Percentiles rank a stretch among this genome's conserved stretches.
Evolutionary conservation across 371 early-diverging fungal species (phyloP).

Genomic region (Nematocida ironsii): DNA sequence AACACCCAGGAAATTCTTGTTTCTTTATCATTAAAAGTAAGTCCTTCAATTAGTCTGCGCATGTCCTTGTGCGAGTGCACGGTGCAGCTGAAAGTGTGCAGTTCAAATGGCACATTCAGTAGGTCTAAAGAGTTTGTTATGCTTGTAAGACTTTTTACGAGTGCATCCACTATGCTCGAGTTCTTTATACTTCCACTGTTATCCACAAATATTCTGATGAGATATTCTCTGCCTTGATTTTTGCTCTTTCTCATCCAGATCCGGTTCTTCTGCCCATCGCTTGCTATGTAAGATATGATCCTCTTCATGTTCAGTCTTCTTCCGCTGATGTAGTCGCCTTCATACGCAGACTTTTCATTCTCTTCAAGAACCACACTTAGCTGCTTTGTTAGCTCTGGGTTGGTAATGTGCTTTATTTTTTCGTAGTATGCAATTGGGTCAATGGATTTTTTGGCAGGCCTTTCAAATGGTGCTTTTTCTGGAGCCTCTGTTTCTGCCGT

Average conservation of each 20-base stretch:
- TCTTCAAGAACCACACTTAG: conserved; percentile 90
- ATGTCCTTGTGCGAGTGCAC: conserved; percentile 45
- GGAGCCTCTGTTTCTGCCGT: conserved; percentile 15
- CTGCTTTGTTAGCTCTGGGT: conserved; percentile 71
- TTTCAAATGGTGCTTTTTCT: conserved; percentile 31
- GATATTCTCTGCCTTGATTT: conserved; percentile 90
- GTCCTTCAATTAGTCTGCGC: conserved; percentile 18
- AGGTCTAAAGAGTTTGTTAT: conserved; percentile 60
- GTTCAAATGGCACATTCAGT: conserved; percentile 64
- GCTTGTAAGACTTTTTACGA: conserved; percentile 51
- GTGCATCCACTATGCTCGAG: conserved; percentile 57
- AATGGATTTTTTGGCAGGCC: background rate
- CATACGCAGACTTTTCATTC: conserved; percentile 86
- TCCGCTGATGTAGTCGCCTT: conserved; percentile 96
- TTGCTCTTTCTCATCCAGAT: conserved; percentile 97
- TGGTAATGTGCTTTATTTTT: conserved; percentile 38
- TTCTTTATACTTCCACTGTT: conserved; percentile 83
- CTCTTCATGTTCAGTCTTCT: conserved; percentile 98
- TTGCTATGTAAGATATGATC: conserved; percentile 95
- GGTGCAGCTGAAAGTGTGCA: conserved; percentile 64
- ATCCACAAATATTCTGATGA: conserved; percentile 93
- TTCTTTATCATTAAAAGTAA: conserved; percentile 55
- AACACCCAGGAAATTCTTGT: conserved; percentile 45
- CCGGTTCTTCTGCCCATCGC: conserved; percentile 95
- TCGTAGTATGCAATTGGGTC: conserved; percentile 49